These are phyloP conservation scores for Oidiodendron maius DNA, from an alignment of 495 filamentous ascomycete genomes.

Conservation along the genomic window DNA sequence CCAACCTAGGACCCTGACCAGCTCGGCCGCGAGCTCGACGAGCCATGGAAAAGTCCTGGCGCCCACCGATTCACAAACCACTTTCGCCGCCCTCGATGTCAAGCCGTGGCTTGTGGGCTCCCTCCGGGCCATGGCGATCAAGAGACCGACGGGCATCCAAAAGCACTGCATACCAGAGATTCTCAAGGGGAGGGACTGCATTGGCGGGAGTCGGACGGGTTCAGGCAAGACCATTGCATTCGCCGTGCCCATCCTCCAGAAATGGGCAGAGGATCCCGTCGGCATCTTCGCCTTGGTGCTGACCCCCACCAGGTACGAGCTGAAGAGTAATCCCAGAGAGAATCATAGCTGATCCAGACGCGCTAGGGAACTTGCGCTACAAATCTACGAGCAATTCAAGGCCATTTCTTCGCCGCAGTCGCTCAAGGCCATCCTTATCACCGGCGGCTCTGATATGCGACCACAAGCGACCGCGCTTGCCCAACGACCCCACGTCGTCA, in stretches of 20 bases:
- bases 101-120: slow-evolving; percentile 87
- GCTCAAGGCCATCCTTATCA: slow-evolving; percentile 80
- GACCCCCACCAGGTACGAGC: slow-evolving; percentile 70
- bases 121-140: slow-evolving; percentile 80
- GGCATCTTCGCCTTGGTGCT: slow-evolving; percentile 86
- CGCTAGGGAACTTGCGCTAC: slow-evolving; percentile 76
- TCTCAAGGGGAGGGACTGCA: slow-evolving; percentile 83
- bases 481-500: slow-evolving; percentile 80
- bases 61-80: slow-evolving; percentile 46
- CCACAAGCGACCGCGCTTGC: slow-evolving; percentile 78
- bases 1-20: slow-evolving; percentile 19
- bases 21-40: slow-evolving; percentile 7
- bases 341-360: slow-evolving; percentile 19
- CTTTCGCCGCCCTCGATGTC: slow-evolving; percentile 69
- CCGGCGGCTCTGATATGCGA: slow-evolving; percentile 89
- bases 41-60: slow-evolving; percentile 23
- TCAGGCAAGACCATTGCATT: slow-evolving; percentile 99
- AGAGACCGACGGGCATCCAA: slow-evolving; percentile 85
- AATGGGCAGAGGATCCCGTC: slow-evolving; percentile 86
- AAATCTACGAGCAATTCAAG: slow-evolving; percentile 93
- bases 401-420: slow-evolving; percentile 81
- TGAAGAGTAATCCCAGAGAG: background rate
- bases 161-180: slow-evolving; percentile 87
- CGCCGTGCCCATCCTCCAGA: slow-evolving; percentile 85
- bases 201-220: slow-evolving; percentile 89